These are phyloP conservation scores for Rhipidocladum racemiflorum DNA, from an alignment of 176 grass and related monocot species.

Conservation along the genomic window DNA sequence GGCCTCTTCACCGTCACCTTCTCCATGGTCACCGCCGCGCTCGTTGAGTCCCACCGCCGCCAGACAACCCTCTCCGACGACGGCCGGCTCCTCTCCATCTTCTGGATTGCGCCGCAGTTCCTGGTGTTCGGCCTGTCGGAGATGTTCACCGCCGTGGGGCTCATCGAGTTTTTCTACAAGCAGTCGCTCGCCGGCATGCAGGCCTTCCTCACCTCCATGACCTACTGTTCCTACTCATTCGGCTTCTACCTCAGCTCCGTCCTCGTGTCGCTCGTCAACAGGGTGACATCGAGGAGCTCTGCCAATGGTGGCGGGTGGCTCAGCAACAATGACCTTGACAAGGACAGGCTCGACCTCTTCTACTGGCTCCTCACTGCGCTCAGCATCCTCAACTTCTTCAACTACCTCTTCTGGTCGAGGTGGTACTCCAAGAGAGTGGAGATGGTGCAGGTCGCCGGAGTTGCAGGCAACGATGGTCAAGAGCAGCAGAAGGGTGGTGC, in stretches of 20 bases:
- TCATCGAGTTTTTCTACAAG: slow-evolving; percentile 97
- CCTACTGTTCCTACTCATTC: slow-evolving; percentile 96
- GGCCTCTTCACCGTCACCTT: slow-evolving; percentile 80
- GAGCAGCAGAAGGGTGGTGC: slow-evolving; percentile 32
- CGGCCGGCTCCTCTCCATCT: slow-evolving; percentile 31
- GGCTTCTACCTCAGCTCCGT: slow-evolving; percentile 91
- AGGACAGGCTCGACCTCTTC: slow-evolving; percentile 83
- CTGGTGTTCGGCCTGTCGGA: slow-evolving; percentile 79
- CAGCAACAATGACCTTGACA: slow-evolving; percentile 85
- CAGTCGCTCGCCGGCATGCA: slow-evolving; percentile 82
- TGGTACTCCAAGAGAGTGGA: slow-evolving; percentile 66
- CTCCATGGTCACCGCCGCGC: slow-evolving; percentile 78
- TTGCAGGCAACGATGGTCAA: slow-evolving; percentile 18
- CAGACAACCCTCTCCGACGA: background rate
- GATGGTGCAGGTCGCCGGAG: slow-evolving; percentile 40
- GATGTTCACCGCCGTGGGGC: slow-evolving; percentile 92
- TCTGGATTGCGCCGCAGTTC: slow-evolving; percentile 89
- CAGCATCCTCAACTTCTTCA: slow-evolving; percentile 80
- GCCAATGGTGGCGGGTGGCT: slow-evolving; percentile 52
- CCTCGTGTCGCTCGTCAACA: slow-evolving; percentile 74
- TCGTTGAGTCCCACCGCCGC: slow-evolving; percentile 49
- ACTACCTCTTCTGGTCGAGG: slow-evolving; percentile 77
- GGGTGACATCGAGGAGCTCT: slow-evolving; percentile 31
- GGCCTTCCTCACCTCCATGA: slow-evolving; percentile 85
- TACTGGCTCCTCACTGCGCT: slow-evolving; percentile 77